A percentile compares a stretch with the other conserved stretches of the same genome.
Conservation (phyloP, 2,329 filamentous ascomycete genomes). For the Fusarium buharicum region DNA sequence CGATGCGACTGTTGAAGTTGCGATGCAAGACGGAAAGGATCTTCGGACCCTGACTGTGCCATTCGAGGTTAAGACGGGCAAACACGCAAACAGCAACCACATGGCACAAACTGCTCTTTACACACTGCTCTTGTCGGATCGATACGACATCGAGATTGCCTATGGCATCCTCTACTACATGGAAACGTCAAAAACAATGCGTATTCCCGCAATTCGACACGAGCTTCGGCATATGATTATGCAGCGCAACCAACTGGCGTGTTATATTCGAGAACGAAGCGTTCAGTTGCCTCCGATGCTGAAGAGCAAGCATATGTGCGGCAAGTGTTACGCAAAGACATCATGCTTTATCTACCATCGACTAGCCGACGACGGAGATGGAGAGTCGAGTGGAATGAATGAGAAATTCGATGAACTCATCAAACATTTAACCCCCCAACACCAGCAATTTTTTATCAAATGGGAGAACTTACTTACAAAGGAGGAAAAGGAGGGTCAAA, state of each 20-base stretch:
- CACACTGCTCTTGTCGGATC: constrained; percentile 89
- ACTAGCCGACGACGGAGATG: constrained; percentile 83
- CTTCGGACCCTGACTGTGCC: constrained; percentile 82
- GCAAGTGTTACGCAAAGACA: constrained; percentile 88
- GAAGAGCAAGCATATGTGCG: constrained; percentile 82
- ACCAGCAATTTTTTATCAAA: constrained; percentile 88
- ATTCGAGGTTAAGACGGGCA: constrained; percentile 95
- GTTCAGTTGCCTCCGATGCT: constrained; percentile 86
- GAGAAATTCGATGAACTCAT: constrained; percentile 85
- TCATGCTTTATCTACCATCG: constrained; percentile 95
- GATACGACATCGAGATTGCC: constrained; percentile 91
- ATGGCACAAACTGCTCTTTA: constrained; percentile 95
- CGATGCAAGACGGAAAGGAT: constrained; percentile 76
- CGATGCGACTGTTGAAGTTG: constrained; percentile 93
- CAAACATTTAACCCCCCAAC: constrained; percentile 76
- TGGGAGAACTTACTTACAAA: constrained; percentile 95
- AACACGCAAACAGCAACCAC: constrained; percentile 82
- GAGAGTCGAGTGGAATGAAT: constrained; percentile 82
- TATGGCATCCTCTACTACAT: constrained; percentile 96
- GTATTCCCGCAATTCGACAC: constrained; percentile 84
- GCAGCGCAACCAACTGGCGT: constrained; percentile 89
- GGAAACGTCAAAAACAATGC: constrained; percentile 85
- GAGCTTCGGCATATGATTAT: constrained; percentile 97
- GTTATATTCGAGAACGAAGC: constrained; percentile 82
- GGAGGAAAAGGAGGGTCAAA: constrained; percentile 91